Conservation (phyloP, 2,329 filamentous ascomycete genomes). For the Aulographum hederae region DNA sequence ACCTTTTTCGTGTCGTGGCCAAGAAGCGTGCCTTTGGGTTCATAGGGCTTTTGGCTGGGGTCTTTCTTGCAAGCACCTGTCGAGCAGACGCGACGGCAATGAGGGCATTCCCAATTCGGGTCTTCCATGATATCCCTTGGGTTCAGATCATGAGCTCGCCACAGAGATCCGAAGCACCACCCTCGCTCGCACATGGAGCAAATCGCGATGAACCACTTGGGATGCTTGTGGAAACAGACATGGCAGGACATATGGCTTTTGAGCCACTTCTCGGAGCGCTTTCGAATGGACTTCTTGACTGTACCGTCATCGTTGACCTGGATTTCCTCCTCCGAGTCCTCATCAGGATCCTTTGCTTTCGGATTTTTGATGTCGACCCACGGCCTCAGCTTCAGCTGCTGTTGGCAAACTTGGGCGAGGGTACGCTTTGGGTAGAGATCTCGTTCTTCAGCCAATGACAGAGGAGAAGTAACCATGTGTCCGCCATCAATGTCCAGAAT, state of each 20-base stretch:
- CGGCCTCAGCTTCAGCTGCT: slow-evolving; percentile 61
- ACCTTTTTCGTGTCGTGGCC: slow-evolving; percentile 84
- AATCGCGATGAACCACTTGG: slow-evolving; percentile 66
- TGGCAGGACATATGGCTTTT: slow-evolving; percentile 48
- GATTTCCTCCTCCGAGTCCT: slow-evolving; percentile 26
- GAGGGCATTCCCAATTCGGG: slow-evolving; percentile 73
- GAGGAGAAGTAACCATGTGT: slow-evolving; percentile 46
- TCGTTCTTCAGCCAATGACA: slow-evolving; percentile 52
- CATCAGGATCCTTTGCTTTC: slow-evolving; percentile 24
- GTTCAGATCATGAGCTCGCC: slow-evolving; percentile 78
- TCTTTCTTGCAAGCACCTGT: slow-evolving; percentile 61
- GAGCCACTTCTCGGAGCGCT: slow-evolving; percentile 30
- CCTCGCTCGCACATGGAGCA: slow-evolving; percentile 59
- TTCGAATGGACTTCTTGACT: slow-evolving; percentile 46
- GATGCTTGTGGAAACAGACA: slow-evolving; percentile 64
- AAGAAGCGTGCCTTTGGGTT: slow-evolving; percentile 70
- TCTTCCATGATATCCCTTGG: slow-evolving; percentile 68
- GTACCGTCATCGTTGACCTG: slow-evolving; percentile 46
- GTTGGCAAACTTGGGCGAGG: slow-evolving; percentile 83
- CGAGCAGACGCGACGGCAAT: slow-evolving; percentile 72
- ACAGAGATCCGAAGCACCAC: slow-evolving; percentile 90
- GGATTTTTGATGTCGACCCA: slow-evolving; percentile 66
- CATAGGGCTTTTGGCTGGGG: slow-evolving; percentile 55
- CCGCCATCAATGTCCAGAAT: slow-evolving; percentile 52
- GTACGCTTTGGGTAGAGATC: slow-evolving; percentile 54